Base-by-base conservation (phyloP, 345 rosid species). In the Rhizophora apiculata region DNA sequence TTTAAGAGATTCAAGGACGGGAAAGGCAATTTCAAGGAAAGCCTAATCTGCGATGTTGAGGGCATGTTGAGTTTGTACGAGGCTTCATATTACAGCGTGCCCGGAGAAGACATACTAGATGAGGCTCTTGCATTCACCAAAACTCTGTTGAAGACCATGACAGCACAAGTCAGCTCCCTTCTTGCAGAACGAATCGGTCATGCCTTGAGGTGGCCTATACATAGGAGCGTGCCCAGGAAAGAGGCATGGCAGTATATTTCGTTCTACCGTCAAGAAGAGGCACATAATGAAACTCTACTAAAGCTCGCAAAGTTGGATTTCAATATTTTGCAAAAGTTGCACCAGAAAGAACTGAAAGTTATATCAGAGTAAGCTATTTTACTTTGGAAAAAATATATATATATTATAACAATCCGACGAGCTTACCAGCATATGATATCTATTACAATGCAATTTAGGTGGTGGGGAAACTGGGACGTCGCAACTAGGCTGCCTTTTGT, bases 21-120 rank as follows among this genome's bases (percentile, higher is more conserved):
- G 3, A 46, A 70, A 15, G 70, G 72, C 9, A 63, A 52, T 3
- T 80, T 68, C 65, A 65, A 49, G 21, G 67, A 60, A 18, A 52
- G 58, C 10, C 34, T 71, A 3, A 36, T 0, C 1, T 20, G 11
- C 8, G 82, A 78, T 15, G 65, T 70, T 8, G 36, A n/a, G 29
- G 86, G 76, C 29, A 6, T 79, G 60, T 43, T 78, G 21, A 67
- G 76, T 27, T 78, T 86, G 8, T 86, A 82, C 21, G 84, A 84
- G 58, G 83, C 81, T 0, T 62, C 86, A 1, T 74, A 81, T 63
- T 70, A 81, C 7, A 71, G 77, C 3, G 49, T 72, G 2, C 72
- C 68, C 1, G 81, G 79, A 32, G 88, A 84, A 53, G 65, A 37
- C 5, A 70, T 75, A 31, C 70, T 86, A 6, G 78, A 79, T 21